Base-by-base conservation (phyloP, 1,139 yeast genomes). In the Taphrina communis region DNA sequence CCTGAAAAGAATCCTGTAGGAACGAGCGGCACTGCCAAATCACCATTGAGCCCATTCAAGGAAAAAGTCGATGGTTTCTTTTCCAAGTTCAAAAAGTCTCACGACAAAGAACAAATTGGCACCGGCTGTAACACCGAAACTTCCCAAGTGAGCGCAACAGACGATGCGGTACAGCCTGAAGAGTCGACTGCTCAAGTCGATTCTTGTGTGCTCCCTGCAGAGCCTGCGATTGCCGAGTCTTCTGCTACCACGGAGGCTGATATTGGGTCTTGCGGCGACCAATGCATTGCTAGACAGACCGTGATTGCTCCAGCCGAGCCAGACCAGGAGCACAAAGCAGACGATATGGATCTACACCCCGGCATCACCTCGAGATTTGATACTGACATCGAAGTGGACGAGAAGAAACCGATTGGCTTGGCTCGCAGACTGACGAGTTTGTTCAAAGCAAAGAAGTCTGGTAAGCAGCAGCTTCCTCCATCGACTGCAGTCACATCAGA, bases 1-100 rank as follows among this genome's bases (percentile, higher is more conserved):
- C 19, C 48, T 7, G 48, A 44, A 17, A 44, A n/a, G 19, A 35
- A 17, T 9, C 11, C 42, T 12, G 12, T 12, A 6, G 21, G 2
- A 4, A 38, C 12, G 36, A 19, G 7, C 25, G 42, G 58, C 25
- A 17, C 36, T 21, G 25, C 59, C 6, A 62, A 51, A 42, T 55
- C 46, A 7, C 41, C 59, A 6, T 21, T 39, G 25, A 52, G 48
- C 21, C 66, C 66, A 1, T 44, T 55, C 5, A 62, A 62, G 42
- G 66, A 62, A 41, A 62, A 62, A 38, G 58, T 53, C 25, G 66
- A 62, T 31, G 66, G 58, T 6, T 62, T 62, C 59, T 62, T 62
- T 44, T 53, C 58, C 19, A 50, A 25, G 36, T 50, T 50, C 36
- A 50, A 50, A 35, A 50, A 50, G 36, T 21, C 31, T 35, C 31